These are phyloP conservation scores for Thermothelomyces thermophilus DNA, from an alignment of 2,329 filamentous ascomycete species.

Conservation along the genomic window DNA sequence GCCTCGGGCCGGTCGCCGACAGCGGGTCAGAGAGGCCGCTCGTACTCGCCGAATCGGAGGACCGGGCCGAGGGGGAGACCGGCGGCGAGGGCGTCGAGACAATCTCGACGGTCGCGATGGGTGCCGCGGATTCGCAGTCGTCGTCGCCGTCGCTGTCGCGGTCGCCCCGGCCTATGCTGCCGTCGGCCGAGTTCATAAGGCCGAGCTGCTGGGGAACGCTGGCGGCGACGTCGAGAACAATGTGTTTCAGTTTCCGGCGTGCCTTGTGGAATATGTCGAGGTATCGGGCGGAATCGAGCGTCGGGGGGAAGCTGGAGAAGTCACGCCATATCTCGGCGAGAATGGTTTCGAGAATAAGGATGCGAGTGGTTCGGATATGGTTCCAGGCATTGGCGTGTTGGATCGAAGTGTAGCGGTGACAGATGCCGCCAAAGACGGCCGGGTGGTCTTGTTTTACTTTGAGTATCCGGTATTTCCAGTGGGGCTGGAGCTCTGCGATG, in stretches of 20 bases:
- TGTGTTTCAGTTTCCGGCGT: slow-evolving; percentile 34
- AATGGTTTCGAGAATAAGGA: slow-evolving; percentile 43
- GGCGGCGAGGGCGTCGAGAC: slow-evolving; percentile 26
- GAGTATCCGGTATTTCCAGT: slow-evolving; percentile 39
- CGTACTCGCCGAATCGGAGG: slow-evolving; percentile 17
- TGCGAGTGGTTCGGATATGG: slow-evolving; percentile 39
- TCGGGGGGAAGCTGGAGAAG: slow-evolving; percentile 25
- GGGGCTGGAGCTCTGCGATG: slow-evolving; percentile 33
- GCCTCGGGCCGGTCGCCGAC: neutral
- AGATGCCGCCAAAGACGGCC: slow-evolving; percentile 36
- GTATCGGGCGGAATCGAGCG: slow-evolving; percentile 25
- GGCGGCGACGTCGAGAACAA: slow-evolving; percentile 39
- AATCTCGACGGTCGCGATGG: slow-evolving; percentile 29
- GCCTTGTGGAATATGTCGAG: slow-evolving; percentile 32
- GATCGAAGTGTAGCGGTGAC: slow-evolving; percentile 42
- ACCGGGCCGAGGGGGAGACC: slow-evolving; percentile 23
- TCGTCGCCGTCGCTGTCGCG: slow-evolving; percentile 13
- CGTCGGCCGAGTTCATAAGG: slow-evolving; percentile 37
- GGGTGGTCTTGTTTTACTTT: slow-evolving; percentile 35
- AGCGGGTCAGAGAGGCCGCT: too few relatives aligned
- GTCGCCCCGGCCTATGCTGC: slow-evolving; percentile 25
- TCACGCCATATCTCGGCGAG: slow-evolving; percentile 37
- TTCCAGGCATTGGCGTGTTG: slow-evolving; percentile 44
- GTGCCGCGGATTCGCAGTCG: slow-evolving; percentile 13
- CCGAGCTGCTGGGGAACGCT: slow-evolving; percentile 46